Evolutionary conservation across 805 yeast genomes (phyloP), one percentile per base, ranked within the genome.

Genomic region (Sugiyamaella marilandica): DNA sequence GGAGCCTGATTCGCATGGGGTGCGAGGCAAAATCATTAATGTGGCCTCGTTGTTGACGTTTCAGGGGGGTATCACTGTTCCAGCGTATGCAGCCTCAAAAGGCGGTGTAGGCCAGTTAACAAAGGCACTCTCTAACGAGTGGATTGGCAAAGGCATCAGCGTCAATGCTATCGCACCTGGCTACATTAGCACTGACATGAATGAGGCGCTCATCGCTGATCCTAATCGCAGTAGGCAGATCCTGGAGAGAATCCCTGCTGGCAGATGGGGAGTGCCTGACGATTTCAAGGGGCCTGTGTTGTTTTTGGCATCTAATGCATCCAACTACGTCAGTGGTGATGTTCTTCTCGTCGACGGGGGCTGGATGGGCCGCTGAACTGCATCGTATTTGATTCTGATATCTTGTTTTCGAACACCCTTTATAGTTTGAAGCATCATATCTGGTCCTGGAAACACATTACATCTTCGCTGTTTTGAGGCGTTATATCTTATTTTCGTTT

Each of bases 321-420:
- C 85, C 34, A 76, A 84, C 21, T 86, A 85, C 75, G 84, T 91
- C 45, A 85, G 92, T 11, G 95, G 94, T 62, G 83, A 84, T 65
- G 85, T 85, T 69, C 70, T 86, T 68, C 80, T 83, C 31, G 91
- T 85, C 53, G 95, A 86, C 65, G 94, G 94, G 64, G 94, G 92
- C 24, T 49, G 52, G 52, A 49, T 49, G 52, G 52, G 52, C 21
- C 52, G 52, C 10, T 49, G 43, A 41, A 21, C 3, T 24, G 29
- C 29, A 24, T 24, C n/a, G 29, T 24, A 5, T 5, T 7, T 24
- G 29, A 24, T 24, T 24, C 29, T 24, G 29, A 7, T 24, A 24
- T 24, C 29, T 24, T n/a, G n/a, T n/a, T n/a, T n/a, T n/a, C n/a
- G n/a, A n/a, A n/a, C n/a, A n/a, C n/a, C n/a, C n/a, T n/a, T n/a